Base-by-base conservation (phyloP, 805 yeast genomes). In the Pichia nanzhaoensis region DNA sequence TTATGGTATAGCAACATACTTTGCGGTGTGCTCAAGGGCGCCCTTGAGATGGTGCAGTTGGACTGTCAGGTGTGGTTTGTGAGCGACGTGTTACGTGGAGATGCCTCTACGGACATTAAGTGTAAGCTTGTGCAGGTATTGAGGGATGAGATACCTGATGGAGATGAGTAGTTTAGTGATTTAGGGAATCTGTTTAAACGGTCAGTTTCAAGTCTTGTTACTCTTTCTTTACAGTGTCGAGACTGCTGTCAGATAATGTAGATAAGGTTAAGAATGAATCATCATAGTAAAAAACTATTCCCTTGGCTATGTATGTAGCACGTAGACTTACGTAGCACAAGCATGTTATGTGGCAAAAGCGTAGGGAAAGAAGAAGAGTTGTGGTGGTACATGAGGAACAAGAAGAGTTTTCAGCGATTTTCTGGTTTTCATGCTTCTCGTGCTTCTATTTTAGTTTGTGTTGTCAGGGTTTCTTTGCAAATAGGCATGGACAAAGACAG, bases 101-200 rank as follows among this genome's bases (percentile, higher is more conserved):
- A 88, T 54, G 81, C 80, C 12, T 67, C 66, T 22, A 91, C 97
- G 0, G 97, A 89, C 58, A 66, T 93, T 44, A 74, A 83, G 49
- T 76, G 93, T 38, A 80, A 79, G 55, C 68, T 93, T 52, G 68
- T 80, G 39, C 81, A 74, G 55, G 75, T 88, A 2, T 68, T 91
- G 54, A 88, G 84, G 58, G 99, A 93, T 60, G 99, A 93, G 67
- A 83, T 93, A 37, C 99, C 99, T 13, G 95, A 95, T 5, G 99
- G 98, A 20, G 98, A 93, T 63, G 96, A 90, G 39, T 61, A 41
- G 43, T 12, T 19, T 17, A 10, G 9, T 21, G 19, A 12, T n/a
- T n/a, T 34, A 30, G 14, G 30, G 14, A 12, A 19, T 17, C 2
- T 38, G 14, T 19, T 13, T 35, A 24, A 35, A 34, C 40, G 34